Base-by-base conservation (phyloP, 1,139 yeast genomes). In the Taiozyma sp. region DNA sequence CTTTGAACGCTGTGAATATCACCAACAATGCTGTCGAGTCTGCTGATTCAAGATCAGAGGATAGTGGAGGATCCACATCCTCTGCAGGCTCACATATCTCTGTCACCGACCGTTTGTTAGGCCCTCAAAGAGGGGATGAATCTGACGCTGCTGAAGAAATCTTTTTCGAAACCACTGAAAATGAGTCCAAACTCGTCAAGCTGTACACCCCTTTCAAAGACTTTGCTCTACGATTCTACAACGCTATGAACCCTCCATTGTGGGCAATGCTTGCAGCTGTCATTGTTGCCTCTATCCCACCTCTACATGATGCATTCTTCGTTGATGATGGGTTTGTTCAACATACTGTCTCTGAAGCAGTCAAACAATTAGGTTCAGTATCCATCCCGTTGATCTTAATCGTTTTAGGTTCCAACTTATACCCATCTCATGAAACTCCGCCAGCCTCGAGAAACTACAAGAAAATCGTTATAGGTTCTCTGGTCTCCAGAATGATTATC, bases 181-280 rank as follows among this genome's bases (percentile, higher is more conserved):
- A 27, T 22, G 9, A 43, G 9, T 40, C 43, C 5, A 14, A n/a
- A 14, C 12, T 40, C 8, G 10, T 8, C 10, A 22, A 40, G 8
- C 16, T 12, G n/a, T 40, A 8, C 12, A 40, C 19, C n/a, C 34
- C 28, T 16, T 5, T 28, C 14, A 28, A 22, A 13, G 28, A 43
- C 6, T 28, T 29, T 16, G 28, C 24, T 8, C 5, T 24, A 14
- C 56, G 49, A 34, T 45, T 66, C 27, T 54, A 53, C 23, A 47
- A 61, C 19, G 83, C 83, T 61, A 90, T 93, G 96, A 93, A 93
- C 68, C 97, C 98, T 12, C 99, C 99, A 10, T 74, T 93, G 56
- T 93, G 91, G 76, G 85, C 98, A 13, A 93, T 93, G 98, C 68
- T 89, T 28, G 69, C 85, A 1, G 84, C 97, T 12, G 83, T 93